Conservation (phyloP, 1,284 basidiomycete genomes). For the Pisolithus thermaeus region DNA sequence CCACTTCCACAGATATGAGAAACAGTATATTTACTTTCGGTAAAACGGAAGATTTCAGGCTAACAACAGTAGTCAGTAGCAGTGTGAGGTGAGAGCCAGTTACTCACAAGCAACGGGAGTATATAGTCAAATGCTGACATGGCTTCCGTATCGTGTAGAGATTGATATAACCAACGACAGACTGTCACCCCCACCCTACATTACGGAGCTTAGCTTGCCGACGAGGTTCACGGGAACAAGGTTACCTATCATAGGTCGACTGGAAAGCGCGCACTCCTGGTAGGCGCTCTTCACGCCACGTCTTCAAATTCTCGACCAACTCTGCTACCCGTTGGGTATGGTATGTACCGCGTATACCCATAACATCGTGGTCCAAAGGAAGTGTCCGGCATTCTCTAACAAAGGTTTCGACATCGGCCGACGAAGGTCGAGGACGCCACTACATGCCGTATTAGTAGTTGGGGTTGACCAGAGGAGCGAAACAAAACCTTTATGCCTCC, state of each 20-base stretch:
- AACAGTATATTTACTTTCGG: conserved; percentile 42
- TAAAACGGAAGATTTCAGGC: conserved; percentile 70
- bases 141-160: conserved; percentile 70
- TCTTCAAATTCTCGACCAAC: conserved; percentile 57
- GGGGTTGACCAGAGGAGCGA: not conserved
- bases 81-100: not conserved
- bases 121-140: conserved; percentile 75
- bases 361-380: conserved; percentile 60
- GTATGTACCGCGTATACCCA: conserved; percentile 69
- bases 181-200: conserved; percentile 56
- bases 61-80: conserved; percentile 20
- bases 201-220: conserved; percentile 1
- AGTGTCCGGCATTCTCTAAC: conserved; percentile 63
- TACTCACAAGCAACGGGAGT: conserved; percentile 65
- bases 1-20: not conserved
- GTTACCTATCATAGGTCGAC: conserved; percentile 76
- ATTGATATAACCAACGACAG: conserved; percentile 72
- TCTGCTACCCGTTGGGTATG: conserved; percentile 54
- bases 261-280: conserved; percentile 74
- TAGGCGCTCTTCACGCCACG: conserved; percentile 63
- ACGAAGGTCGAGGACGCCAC: conserved; percentile 67
- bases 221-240: conserved; percentile 1
- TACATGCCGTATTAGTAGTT: conserved; percentile 18
- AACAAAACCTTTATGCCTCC: conserved; percentile 61
- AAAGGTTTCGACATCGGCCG: conserved; percentile 64